phyloP scores from a whole-genome alignment of 2,329 filamentous ascomycete genomes.

The Calonectria crousiana region DNA sequence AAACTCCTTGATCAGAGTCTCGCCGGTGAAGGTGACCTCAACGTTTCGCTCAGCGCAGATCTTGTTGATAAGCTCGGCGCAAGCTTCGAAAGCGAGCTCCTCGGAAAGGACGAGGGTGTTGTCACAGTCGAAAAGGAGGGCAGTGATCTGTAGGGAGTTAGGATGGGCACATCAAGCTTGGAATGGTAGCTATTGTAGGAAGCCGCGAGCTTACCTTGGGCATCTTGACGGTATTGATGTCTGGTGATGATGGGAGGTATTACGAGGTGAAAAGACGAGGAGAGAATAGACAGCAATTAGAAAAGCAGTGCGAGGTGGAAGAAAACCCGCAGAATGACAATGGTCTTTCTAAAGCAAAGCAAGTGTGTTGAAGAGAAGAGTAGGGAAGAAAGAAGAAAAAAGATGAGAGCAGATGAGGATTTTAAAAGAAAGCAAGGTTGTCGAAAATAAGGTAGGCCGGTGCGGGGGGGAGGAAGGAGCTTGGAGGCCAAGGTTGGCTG shows the following conservation, averaged over 20 bases:
- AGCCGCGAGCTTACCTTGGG: conserved; percentile 15
- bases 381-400: conserved; percentile 24
- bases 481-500: not conserved
- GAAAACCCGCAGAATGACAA: not conserved
- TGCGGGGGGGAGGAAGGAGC: conserved; percentile 12
- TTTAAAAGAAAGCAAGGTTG: conserved; percentile 25
- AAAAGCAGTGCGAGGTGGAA: not conserved
- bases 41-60: conserved; percentile 78
- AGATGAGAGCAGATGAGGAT: conserved; percentile 24
- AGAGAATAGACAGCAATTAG: conserved; percentile 2
- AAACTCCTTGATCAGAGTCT: conserved; percentile 84
- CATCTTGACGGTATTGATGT: conserved; percentile 19
- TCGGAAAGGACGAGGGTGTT: conserved; percentile 96
- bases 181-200: not conserved
- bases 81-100: conserved; percentile 90
- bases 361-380: conserved; percentile 26
- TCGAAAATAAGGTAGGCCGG: conserved; percentile 16
- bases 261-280: not conserved
- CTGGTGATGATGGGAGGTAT: not conserved
- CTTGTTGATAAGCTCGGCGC: conserved; percentile 88
- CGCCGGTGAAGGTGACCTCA: conserved; percentile 78
- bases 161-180: not conserved
- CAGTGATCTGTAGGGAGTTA: conserved; percentile 63
- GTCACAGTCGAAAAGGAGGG: conserved; percentile 83
- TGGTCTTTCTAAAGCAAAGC: not conserved